phyloP scores from a whole-genome alignment of 208 protist genomes.

The Crithidia fasciculata region DNA sequence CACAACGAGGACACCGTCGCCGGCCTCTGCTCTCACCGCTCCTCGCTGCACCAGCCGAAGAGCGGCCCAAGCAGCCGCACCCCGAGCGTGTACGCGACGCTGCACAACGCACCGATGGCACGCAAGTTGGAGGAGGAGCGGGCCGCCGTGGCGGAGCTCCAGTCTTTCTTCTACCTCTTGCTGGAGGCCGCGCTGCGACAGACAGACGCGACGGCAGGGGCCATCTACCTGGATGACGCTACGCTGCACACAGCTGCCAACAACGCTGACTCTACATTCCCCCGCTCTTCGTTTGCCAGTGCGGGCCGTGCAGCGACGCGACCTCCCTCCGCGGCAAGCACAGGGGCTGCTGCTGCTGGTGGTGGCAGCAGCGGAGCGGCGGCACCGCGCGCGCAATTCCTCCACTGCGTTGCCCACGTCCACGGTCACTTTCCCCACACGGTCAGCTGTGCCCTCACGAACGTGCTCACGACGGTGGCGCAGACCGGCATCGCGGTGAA shows the following conservation, averaged over 20 bases:
- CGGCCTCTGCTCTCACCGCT: not conserved
- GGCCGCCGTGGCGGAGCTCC: conserved; percentile 43
- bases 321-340: not conserved
- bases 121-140: conserved; percentile 33
- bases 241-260: not conserved
- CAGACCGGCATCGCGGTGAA: conserved; percentile 70
- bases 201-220: conserved; percentile 54
- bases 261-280: not conserved
- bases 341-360: not conserved
- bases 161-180: conserved; percentile 70
- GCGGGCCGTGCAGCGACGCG: not conserved
- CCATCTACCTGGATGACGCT: conserved; percentile 59
- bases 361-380: not conserved
- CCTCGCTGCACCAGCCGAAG: not conserved
- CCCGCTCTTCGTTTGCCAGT: not conserved
- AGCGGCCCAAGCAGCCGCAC: not conserved
- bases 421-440: conserved; percentile 57
- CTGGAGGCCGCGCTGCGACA: conserved; percentile 61
- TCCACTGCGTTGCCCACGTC: conserved; percentile 69
- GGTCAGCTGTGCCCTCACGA: conserved; percentile 58
- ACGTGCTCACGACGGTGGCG: conserved; percentile 62
- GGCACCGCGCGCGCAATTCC: conserved; percentile 29
- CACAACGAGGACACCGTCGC: not conserved
- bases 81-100: not conserved
- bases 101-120: conserved; percentile 22